These are phyloP conservation scores for Acacia crassicarpa DNA, from an alignment of 306 rosid species.

Conservation along the genomic window DNA sequence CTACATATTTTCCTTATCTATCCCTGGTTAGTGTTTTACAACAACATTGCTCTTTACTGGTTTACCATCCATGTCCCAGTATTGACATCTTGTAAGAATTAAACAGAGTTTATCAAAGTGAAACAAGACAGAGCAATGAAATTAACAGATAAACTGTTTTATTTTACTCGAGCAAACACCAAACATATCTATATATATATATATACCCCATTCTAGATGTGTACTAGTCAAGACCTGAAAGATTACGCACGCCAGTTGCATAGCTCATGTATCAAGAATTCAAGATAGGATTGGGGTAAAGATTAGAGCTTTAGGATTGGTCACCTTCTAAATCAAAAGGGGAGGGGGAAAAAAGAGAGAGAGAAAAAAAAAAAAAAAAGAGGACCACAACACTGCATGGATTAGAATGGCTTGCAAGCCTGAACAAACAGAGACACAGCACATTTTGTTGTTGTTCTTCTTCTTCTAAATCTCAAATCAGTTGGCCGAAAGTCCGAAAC, in stretches of 20 bases:
- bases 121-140: background rate
- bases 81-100: background rate
- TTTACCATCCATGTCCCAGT: background rate
- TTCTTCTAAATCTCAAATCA: slow-evolving; percentile 30
- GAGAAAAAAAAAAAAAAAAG: too few species aligned
- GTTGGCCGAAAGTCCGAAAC: slow-evolving; percentile 36
- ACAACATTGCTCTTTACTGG: background rate
- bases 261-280: slow-evolving; percentile 18
- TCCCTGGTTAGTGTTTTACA: background rate
- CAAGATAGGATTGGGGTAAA: background rate
- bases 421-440: slow-evolving; percentile 30
- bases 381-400: slow-evolving; percentile 8
- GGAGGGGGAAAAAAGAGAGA: background rate
- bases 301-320: slow-evolving; percentile 19
- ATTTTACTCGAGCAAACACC: background rate
- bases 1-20: background rate
- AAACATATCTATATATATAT: background rate
- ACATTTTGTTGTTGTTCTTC: slow-evolving; percentile 11
- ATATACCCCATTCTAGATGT: background rate
- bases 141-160: background rate
- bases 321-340: background rate
- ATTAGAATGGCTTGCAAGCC: slow-evolving; percentile 30
- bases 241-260: background rate
- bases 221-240: background rate
- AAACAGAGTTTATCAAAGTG: background rate